Conservation (phyloP, 148 eudicot genomes). For the Nepenthes gracilis region DNA sequence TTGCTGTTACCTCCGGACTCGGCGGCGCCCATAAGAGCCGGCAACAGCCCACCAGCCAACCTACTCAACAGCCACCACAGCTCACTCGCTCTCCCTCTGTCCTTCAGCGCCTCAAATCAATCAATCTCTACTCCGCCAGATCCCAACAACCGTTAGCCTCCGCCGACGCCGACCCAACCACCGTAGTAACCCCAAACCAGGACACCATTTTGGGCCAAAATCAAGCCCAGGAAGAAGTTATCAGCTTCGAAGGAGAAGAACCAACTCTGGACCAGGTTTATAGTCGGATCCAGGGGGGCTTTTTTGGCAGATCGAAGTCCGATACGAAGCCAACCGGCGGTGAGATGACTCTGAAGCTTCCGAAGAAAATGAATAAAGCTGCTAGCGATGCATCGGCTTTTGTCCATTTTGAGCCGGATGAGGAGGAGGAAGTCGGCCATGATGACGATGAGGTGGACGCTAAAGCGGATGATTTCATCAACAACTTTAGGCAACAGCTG, state of each 20-base stretch:
- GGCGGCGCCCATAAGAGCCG: slow-evolving; percentile 8
- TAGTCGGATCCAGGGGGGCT: slow-evolving; percentile 24
- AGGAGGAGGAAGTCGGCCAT: neutral
- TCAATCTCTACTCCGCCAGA: slow-evolving; percentile 31
- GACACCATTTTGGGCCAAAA: slow-evolving; percentile 3
- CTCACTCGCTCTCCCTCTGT: slow-evolving; percentile 41
- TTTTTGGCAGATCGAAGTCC: slow-evolving; percentile 40
- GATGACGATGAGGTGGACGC: too few relatives aligned
- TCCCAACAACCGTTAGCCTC: slow-evolving; percentile 10
- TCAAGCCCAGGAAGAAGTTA: slow-evolving; percentile 5
- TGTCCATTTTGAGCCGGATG: neutral
- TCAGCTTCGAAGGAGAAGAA: slow-evolving; percentile 14
- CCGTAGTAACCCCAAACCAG: slow-evolving; percentile 8
- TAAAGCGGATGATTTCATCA: neutral
- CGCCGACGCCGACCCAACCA: neutral
- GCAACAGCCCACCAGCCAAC: slow-evolving; percentile 1
- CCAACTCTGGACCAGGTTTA: slow-evolving; percentile 53
- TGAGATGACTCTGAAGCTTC: slow-evolving; percentile 30
- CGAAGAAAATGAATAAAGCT: slow-evolving; percentile 58
- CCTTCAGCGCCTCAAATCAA: slow-evolving; percentile 59
- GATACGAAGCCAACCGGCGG: slow-evolving; percentile 43
- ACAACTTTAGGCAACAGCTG: neutral
- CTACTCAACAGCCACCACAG: slow-evolving; percentile 1
- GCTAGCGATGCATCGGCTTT: slow-evolving; percentile 30
- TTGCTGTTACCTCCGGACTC: slow-evolving; percentile 43